Evolutionary conservation across 441 rosid genomes (phyloP).

Genomic region (Pelargonium fulgidum): DNA sequence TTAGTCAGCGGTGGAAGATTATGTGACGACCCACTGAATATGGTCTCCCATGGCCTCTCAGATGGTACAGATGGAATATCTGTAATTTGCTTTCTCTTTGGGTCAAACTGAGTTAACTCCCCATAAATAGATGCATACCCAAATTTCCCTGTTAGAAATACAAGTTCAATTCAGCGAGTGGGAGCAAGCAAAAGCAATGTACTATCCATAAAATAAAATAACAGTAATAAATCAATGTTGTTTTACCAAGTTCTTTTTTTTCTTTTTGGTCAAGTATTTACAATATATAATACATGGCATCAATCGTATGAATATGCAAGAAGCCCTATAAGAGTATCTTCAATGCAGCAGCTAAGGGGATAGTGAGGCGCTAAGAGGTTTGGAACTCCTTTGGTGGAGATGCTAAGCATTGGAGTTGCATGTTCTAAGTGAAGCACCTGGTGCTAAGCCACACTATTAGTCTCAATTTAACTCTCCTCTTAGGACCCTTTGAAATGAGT

Average conservation of each 20-base stretch:
- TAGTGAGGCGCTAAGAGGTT: too few species aligned
- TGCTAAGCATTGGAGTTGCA: too few species aligned
- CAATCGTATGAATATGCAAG: background rate
- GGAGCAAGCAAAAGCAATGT: too few species aligned
- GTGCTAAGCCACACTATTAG: too few species aligned
- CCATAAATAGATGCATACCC: constrained; percentile 88
- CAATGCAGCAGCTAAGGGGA: too few species aligned
- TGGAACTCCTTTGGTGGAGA: too few species aligned
- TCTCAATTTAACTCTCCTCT: too few species aligned
- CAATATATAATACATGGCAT: background rate
- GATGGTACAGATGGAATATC: constrained; percentile 39
- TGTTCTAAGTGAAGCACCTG: too few species aligned
- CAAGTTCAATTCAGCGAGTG: background rate
- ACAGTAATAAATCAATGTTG: background rate
- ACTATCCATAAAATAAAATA: background rate
- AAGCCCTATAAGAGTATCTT: too few species aligned
- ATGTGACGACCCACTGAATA: constrained; percentile 77
- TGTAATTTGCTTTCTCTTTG: constrained; percentile 33
- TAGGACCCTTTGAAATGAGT: too few species aligned
- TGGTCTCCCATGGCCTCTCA: constrained; percentile 79
- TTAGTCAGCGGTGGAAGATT: constrained; percentile 78
- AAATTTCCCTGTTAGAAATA: constrained; percentile 31
- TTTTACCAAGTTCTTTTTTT: background rate
- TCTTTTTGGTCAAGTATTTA: background rate
- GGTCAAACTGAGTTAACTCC: constrained; percentile 48